phyloP scores from a whole-genome alignment of 129 eudicot genomes.

The Logfia minima region DNA sequence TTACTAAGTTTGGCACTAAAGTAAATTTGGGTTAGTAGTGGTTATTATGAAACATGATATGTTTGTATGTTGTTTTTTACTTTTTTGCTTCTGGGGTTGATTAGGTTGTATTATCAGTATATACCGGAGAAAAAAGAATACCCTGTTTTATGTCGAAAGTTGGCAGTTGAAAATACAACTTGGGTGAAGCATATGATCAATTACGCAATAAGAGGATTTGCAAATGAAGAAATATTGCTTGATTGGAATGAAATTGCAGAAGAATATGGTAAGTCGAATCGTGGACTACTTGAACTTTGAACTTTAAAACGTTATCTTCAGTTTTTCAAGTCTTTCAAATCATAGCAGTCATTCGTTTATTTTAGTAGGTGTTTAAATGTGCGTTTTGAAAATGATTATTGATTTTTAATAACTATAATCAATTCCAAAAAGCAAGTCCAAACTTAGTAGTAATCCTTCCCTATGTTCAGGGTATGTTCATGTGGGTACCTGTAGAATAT shows the following conservation, averaged over 20 bases:
- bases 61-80: background rate
- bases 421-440: too few relatives aligned
- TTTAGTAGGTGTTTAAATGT: background rate
- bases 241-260: constrained; percentile 93
- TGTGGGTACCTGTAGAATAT: constrained; percentile 87
- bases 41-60: background rate
- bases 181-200: constrained; percentile 50
- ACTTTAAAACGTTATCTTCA: too few relatives aligned
- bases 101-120: constrained; percentile 86
- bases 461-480: constrained; percentile 74
- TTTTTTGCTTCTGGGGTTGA: constrained; percentile 8
- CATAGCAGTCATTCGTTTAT: too few relatives aligned
- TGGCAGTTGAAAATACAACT: constrained; percentile 36
- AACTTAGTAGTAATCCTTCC: background rate
- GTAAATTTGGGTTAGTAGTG: constrained; percentile 5
- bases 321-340: too few relatives aligned
- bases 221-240: constrained; percentile 59
- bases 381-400: background rate
- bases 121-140: constrained; percentile 90
- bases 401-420: background rate
- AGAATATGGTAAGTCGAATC: constrained; percentile 53
- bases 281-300: background rate
- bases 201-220: constrained; percentile 35
- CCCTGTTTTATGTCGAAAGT: constrained; percentile 77
- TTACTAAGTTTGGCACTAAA: background rate